Evolutionary conservation across 73 alveolate genomes (phyloP).

Genomic region (Blepharisma stoltei): DNA sequence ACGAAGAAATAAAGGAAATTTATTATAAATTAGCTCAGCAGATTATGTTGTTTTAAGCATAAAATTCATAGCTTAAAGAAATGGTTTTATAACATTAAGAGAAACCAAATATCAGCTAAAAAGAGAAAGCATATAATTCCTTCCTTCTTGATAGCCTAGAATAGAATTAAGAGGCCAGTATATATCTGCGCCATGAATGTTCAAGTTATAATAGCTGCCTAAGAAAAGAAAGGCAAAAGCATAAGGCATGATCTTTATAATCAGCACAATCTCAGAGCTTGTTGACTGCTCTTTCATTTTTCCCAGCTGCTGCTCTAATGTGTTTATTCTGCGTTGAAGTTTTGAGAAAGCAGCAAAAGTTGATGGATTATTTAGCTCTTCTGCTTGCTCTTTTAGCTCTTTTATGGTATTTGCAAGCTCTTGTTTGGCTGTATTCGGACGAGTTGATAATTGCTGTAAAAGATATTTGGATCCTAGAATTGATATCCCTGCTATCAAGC

Average conservation of each 20-base stretch:
- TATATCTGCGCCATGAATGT: not conserved
- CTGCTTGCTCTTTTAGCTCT: constrained; percentile 6
- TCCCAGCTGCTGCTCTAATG: not conserved
- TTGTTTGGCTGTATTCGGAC: not conserved
- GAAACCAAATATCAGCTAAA: not conserved
- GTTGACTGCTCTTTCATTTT: not conserved
- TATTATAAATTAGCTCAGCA: too few species aligned
- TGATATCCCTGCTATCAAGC: not conserved
- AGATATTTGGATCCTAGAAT: not conserved
- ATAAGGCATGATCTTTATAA: not conserved
- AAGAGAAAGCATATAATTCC: not conserved
- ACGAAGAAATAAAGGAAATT: too few species aligned
- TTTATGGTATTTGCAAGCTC: not conserved
- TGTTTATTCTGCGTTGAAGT: not conserved
- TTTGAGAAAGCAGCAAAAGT: constrained; percentile 15
- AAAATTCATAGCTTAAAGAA: too few species aligned
- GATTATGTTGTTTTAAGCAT: too few species aligned
- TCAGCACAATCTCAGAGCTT: not conserved
- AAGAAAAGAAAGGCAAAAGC: not conserved
- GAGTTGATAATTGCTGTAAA: not conserved
- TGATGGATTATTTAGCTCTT: constrained; percentile 31
- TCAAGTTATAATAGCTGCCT: not conserved
- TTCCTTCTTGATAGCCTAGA: constrained; percentile 9
- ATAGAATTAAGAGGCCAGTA: not conserved
- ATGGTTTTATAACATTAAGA: not conserved